Percentiles rank a stretch among this genome's conserved stretches.
Conservation (phyloP, 495 filamentous ascomycete species). For the Daldinia vernicosa region DNA sequence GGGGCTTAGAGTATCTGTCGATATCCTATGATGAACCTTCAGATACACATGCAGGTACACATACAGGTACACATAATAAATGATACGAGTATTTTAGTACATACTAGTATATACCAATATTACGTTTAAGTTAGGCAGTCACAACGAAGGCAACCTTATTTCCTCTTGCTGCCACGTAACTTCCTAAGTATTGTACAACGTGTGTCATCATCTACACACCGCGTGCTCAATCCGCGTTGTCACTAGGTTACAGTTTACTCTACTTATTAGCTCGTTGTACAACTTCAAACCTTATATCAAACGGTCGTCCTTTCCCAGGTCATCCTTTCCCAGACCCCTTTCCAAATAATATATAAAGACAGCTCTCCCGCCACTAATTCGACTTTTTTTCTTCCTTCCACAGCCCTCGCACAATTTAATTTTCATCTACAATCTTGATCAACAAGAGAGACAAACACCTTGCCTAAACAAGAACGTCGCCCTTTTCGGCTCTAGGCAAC, state of each 20-base stretch:
- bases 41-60: too few relatives aligned
- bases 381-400: not conserved
- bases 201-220: not conserved
- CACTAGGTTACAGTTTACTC: too few relatives aligned
- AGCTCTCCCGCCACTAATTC: not conserved
- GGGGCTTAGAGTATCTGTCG: too few relatives aligned
- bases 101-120: not conserved
- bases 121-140: not conserved
- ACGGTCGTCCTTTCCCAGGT: not conserved
- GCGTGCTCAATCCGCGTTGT: not conserved
- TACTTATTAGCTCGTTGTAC: not conserved
- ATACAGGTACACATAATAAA: not conserved
- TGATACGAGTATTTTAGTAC: not conserved
- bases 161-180: not conserved
- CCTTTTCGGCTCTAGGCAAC: not conserved
- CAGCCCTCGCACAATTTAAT: not conserved
- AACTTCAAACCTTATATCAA: too few relatives aligned
- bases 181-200: not conserved
- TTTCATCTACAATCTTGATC: not conserved
- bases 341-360: not conserved
- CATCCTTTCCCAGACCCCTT: not conserved
- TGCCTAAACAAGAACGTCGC: not conserved
- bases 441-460: not conserved
- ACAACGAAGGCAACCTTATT: not conserved
- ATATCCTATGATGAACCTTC: not conserved